Evolutionary conservation across 176 grass and related monocot genomes (phyloP).

Genomic region (Aegilops longissima): DNA sequence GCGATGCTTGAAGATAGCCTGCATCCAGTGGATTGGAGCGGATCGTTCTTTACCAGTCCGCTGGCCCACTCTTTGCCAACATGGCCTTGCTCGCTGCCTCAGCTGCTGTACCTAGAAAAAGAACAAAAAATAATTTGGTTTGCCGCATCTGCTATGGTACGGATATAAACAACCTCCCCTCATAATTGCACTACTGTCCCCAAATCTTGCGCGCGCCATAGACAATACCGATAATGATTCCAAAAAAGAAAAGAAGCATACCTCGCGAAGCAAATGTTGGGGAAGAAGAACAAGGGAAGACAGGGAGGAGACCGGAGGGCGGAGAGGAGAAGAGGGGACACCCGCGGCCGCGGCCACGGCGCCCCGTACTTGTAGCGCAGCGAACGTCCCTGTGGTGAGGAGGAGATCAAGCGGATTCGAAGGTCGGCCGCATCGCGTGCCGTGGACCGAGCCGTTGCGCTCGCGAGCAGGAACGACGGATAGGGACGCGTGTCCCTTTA

Average conservation of each 20-base stretch:
- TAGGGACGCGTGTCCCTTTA: no score
- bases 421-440: slow-evolving; percentile 10
- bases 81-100: neutral
- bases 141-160: neutral
- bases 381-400: neutral
- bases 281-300: neutral
- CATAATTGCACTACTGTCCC: neutral
- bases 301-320: neutral
- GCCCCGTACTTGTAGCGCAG: neutral
- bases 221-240: neutral
- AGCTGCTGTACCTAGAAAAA: neutral
- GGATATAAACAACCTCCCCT: neutral
- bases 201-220: neutral
- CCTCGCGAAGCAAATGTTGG: neutral
- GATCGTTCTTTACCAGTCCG: neutral
- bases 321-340: neutral
- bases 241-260: neutral
- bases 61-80: neutral
- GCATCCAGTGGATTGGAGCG: neutral
- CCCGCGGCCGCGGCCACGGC: neutral
- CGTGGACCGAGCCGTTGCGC: neutral
- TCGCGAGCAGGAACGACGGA: no score
- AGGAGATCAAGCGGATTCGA: neutral
- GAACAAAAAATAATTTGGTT: neutral
- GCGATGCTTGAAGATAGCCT: neutral